A percentile compares a stretch with the other conserved stretches of the same genome.
Conservation (phyloP, 352 stramenopile genomes). For the Globisporangium splendens region DNA sequence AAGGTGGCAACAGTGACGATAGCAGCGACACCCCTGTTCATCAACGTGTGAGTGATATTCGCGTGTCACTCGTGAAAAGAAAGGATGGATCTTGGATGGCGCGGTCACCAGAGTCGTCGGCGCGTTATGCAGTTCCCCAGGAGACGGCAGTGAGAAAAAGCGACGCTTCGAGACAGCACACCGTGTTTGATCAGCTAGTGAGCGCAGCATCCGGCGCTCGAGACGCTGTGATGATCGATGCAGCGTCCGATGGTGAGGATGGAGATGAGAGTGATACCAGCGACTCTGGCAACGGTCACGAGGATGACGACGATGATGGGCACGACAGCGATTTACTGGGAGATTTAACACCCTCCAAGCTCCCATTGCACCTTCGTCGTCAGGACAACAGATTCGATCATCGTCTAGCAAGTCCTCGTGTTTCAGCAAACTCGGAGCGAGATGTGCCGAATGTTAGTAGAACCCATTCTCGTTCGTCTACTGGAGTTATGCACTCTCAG, state of each 20-base stretch:
- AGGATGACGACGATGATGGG: slow-evolving; percentile 9
- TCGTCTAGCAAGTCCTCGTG: neutral
- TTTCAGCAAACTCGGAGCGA: neutral
- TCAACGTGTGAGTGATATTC: neutral
- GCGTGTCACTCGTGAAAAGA: neutral
- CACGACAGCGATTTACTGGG: neutral
- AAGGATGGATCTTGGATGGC: neutral
- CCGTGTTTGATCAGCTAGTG: neutral
- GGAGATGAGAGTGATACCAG: slow-evolving; percentile 1
- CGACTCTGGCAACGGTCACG: neutral
- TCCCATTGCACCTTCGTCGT: neutral
- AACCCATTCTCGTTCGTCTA: too few species aligned
- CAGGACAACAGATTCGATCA: neutral
- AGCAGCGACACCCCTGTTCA: neutral
- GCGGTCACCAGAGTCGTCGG: neutral
- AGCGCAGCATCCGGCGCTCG: neutral
- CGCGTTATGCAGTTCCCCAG: neutral
- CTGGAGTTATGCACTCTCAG: too few species aligned
- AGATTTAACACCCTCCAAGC: neutral
- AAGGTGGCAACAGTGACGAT: neutral
- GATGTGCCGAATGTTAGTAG: neutral
- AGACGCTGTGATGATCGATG: neutral
- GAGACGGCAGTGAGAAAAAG: neutral
- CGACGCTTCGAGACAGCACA: neutral
- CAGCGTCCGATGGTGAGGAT: neutral